Percentiles rank a stretch among this genome's conserved stretches.
Evolutionary conservation across 169 alveolate genomes (phyloP).

Genomic region (Neospora caninum): DNA sequence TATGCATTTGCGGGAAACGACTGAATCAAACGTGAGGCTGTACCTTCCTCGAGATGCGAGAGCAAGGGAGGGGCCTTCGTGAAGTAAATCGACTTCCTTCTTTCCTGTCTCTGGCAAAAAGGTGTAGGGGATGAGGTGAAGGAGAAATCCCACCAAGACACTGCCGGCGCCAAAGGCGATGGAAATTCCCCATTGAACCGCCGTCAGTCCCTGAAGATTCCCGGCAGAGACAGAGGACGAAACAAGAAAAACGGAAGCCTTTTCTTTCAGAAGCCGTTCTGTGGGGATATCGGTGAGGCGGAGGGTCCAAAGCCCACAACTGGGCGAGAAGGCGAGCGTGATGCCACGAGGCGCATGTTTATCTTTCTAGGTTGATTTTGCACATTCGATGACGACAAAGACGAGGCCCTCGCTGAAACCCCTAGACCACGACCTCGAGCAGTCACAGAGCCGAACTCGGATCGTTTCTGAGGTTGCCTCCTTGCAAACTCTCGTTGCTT

Average conservation of each 20-base stretch:
- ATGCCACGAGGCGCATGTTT: no score
- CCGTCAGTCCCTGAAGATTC: conserved; percentile 62
- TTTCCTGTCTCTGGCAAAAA: conserved; percentile 61
- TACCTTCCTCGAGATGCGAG: conserved; percentile 69
- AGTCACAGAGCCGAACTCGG: no score
- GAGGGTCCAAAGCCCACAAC: no score
- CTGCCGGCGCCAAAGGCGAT: conserved; percentile 51
- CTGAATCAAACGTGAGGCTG: neutral
- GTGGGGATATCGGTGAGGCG: no score
- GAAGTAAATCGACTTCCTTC: conserved; percentile 51
- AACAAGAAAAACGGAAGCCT: neutral
- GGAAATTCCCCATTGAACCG: conserved; percentile 60
- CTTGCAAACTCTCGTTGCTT: no score
- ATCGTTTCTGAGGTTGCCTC: no score
- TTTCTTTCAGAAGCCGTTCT: neutral
- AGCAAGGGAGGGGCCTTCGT: conserved; percentile 53
- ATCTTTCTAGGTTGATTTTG: no score
- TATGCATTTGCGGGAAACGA: neutral
- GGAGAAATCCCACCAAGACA: conserved; percentile 40
- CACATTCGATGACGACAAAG: no score
- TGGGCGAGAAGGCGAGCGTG: no score
- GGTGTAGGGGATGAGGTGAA: conserved; percentile 44
- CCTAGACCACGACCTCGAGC: no score
- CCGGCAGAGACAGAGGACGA: neutral
- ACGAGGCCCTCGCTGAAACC: no score